Base-by-base conservation (phyloP, 306 rosid genomes). In the Fragaria vesca region DNA sequence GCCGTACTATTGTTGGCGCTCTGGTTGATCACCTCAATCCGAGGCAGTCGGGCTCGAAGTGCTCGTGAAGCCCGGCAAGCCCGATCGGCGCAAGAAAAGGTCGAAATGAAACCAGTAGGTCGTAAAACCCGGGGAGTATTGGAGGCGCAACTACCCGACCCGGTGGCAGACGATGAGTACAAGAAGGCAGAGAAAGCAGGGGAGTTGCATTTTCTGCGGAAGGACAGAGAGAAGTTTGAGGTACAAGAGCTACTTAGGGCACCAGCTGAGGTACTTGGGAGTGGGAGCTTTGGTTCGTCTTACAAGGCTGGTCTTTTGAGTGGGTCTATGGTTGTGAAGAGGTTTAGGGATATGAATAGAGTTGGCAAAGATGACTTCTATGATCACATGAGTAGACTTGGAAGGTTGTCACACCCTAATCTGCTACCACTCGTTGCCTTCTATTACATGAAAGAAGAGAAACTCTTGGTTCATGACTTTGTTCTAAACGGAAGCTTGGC, bases 201-300 rank as follows among this genome's bases (percentile, higher is more conserved):
- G 15, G 50, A 24, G 2, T 76, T 90, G 79, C 71, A 32, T 58
- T 90, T 95, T 24, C 83, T 93, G 24, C 55, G 76, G 55, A 69
- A 77, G 5, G 94, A 87, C 12, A 76, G 67, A 18, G 76, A 38
- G 74, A 79, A 10, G 48, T 88, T 95, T 74, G 96, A 88, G 63
- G 40, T 95, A 72, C 90, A 88, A 21, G 97, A 91, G 13, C 78
- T 95, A 17, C 91, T 95, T 0, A 79, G 88, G 66, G 97, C 97
- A 46, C 83, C 97, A 0, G 97, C 97, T 9, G 93, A 91, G 85
- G 91, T 93, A 45, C 66, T 95, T 12, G 99, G 97, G 0, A 86
- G 93, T 81, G 97, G 97, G 3, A 86, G 93, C 20, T 89, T 95
- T 77, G 99, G 97, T 18, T 88, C 97, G 0, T 88, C 97, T 0